Conservation (phyloP, 2,329 filamentous ascomycete species). For the Exophiala xenobiotica region DNA sequence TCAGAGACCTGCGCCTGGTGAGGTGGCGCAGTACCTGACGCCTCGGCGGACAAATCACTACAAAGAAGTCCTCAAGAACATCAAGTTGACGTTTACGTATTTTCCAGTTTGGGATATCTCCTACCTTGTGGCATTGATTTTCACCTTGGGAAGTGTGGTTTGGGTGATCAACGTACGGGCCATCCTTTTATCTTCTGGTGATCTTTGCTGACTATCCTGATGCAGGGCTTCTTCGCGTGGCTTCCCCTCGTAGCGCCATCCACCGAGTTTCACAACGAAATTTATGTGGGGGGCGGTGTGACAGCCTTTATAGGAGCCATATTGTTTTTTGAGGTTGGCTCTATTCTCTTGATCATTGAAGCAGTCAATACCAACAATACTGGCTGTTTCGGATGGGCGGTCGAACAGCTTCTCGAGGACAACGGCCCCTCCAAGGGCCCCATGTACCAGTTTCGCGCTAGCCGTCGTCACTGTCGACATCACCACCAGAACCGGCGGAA, state of each 20-base stretch:
- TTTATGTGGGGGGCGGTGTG: constrained; percentile 57
- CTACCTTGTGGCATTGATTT: constrained; percentile 54
- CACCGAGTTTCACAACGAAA: constrained; percentile 44
- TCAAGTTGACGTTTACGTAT: constrained; percentile 50
- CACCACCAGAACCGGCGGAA: constrained; percentile 31
- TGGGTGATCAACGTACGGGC: constrained; percentile 51
- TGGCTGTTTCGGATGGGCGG: constrained; percentile 68
- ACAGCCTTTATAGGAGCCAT: constrained; percentile 67
- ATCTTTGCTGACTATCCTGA: not conserved
- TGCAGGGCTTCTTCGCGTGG: constrained; percentile 52
- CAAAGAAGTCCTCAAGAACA: constrained; percentile 36
- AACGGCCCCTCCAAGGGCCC: constrained; percentile 8
- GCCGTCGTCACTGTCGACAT: constrained; percentile 18
- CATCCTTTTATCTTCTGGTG: not conserved
- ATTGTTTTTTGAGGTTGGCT: constrained; percentile 67
- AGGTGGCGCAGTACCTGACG: constrained; percentile 30
- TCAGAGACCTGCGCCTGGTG: constrained; percentile 34
- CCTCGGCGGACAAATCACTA: constrained; percentile 38
- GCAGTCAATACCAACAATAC: constrained; percentile 66
- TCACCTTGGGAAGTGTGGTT: constrained; percentile 55
- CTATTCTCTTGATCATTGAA: constrained; percentile 63
- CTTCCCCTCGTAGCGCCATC: constrained; percentile 56
- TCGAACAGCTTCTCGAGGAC: constrained; percentile 52
- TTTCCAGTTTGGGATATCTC: constrained; percentile 60
- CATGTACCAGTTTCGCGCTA: constrained; percentile 13